A percentile compares a stretch with the other conserved stretches of the same genome.
These are phyloP conservation scores for Friedmanniomyces simplex DNA, from an alignment of 495 filamentous ascomycete species.

Conservation along the genomic window DNA sequence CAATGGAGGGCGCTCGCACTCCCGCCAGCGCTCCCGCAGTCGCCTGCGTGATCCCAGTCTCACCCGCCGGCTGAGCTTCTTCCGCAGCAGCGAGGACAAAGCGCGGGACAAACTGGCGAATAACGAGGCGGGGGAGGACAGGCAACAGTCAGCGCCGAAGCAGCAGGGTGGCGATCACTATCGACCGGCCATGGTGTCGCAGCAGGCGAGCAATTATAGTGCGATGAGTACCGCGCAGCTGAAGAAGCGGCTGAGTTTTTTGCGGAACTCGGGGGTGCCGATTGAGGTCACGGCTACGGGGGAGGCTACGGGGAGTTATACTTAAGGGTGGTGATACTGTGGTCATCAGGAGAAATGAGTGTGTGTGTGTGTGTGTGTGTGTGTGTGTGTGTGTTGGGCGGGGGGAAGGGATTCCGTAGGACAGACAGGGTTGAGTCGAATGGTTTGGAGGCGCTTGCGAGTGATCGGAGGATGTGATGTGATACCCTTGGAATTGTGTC, in stretches of 20 bases:
- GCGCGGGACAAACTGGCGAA: neutral
- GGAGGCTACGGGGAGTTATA: neutral
- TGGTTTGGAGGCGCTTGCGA: too few relatives aligned
- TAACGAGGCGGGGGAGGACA: neutral
- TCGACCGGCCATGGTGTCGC: slow-evolving; percentile 23
- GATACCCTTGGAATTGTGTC: too few relatives aligned
- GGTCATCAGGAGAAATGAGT: too few relatives aligned
- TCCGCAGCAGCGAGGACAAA: slow-evolving; percentile 12
- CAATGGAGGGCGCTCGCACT: neutral
- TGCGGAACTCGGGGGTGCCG: slow-evolving; percentile 29
- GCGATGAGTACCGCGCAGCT: slow-evolving; percentile 38
- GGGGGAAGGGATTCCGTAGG: neutral
- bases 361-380: too few relatives aligned
- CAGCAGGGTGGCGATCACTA: neutral
- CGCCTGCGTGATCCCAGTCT: slow-evolving; percentile 13
- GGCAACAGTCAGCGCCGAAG: neutral
- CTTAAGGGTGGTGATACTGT: neutral
- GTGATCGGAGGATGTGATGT: too few relatives aligned
- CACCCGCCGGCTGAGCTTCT: slow-evolving; percentile 15
- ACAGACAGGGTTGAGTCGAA: too few relatives aligned
- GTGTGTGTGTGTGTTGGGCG: neutral
- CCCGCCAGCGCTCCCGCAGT: slow-evolving; percentile 12
- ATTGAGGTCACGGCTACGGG: neutral
- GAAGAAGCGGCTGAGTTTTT: slow-evolving; percentile 57
- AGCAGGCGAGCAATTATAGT: slow-evolving; percentile 25